Evolutionary conservation across 1,139 yeast genomes (phyloP), one percentile per base, ranked within the genome.

Genomic region (Lodderomyces jiufengensis): DNA sequence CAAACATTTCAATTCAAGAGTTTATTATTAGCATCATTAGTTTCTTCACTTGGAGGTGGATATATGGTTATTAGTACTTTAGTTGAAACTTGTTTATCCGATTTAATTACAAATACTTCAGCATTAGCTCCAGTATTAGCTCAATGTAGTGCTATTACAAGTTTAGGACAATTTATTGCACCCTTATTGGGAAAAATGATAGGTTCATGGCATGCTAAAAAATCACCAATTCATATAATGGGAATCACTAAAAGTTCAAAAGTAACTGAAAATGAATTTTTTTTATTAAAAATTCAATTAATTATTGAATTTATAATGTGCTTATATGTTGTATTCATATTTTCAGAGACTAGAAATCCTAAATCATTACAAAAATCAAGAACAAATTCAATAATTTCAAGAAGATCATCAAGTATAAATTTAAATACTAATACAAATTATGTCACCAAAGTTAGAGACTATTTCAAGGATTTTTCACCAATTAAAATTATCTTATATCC

Each of bases 151-250:
- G 83, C 87, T 0, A 59, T 73, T 21, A 51, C 80, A 38, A 79
- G 68, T 45, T 59, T 69, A 3, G 90, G 88, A 0, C 50, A 78
- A 42, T 79, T 82, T 0, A 9, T 73, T n/a, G 92, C 90, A 1
- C 92, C 94, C 0, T 39, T 78, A 16, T 34, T 69, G 2, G 82
- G 84, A 0, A 75, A 78, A 33, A 41, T 64, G 15, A 36, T 42
- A 44, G 59, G 39, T 52, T 49, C 26, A 37, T 54, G 38, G 41
- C 25, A 27, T 21, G 32, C 11, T 8, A 31, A 11, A 29, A 21
- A 11, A 24, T 18, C 20, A 5, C 20, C 20, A 18, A 7, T 40
- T n/a, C 31, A 18, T 15, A 21, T 32, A 3, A 11, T 20, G 4
- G 31, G 27, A 6, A 32, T 31, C 9, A 33, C 29, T 13, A 24